These are phyloP conservation scores for Alternaria atra DNA, from an alignment of 2,329 filamentous ascomycete genomes.

Conservation along the genomic window DNA sequence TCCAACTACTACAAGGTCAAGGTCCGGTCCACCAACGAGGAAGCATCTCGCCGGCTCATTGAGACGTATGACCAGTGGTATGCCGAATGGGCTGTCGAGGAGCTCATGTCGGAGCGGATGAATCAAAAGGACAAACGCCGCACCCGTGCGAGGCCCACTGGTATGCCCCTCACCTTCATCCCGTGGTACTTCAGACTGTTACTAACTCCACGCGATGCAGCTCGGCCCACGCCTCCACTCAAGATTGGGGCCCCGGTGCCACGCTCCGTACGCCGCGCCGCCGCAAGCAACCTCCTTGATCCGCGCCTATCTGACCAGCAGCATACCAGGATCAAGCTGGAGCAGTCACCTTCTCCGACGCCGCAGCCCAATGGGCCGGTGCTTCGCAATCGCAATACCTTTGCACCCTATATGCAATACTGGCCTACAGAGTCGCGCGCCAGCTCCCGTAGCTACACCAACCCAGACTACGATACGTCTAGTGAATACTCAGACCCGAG, in stretches of 20 bases:
- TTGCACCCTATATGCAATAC: conserved; percentile 49
- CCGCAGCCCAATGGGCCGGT: conserved; percentile 36
- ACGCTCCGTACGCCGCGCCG: conserved; percentile 36
- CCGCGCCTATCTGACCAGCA: conserved; percentile 50
- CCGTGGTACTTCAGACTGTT: conserved; percentile 1
- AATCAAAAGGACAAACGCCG: conserved; percentile 77
- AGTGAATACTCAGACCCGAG: conserved; percentile 49
- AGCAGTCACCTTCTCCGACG: conserved; percentile 43
- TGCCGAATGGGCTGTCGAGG: conserved; percentile 72
- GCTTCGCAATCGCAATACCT: conserved; percentile 41
- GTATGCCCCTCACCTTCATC: conserved; percentile 33
- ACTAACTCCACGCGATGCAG: conserved; percentile 37
- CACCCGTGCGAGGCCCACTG: conserved; percentile 47
- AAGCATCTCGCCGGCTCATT: conserved; percentile 69
- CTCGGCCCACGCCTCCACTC: conserved; percentile 30
- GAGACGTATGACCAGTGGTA: conserved; percentile 83
- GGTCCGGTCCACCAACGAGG: conserved; percentile 73
- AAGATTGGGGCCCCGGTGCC: conserved; percentile 38
- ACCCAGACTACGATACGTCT: conserved; percentile 49
- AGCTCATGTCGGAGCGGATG: conserved; percentile 80
- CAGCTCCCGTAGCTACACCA: conserved; percentile 49
- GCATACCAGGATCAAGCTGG: conserved; percentile 48
- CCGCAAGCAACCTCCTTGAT: conserved; percentile 42
- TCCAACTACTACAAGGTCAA: conserved; percentile 84
- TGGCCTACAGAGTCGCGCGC: conserved; percentile 49